Evolutionary conservation across 257 asterid species (phyloP).

Genomic region (Solanum tarijense): DNA sequence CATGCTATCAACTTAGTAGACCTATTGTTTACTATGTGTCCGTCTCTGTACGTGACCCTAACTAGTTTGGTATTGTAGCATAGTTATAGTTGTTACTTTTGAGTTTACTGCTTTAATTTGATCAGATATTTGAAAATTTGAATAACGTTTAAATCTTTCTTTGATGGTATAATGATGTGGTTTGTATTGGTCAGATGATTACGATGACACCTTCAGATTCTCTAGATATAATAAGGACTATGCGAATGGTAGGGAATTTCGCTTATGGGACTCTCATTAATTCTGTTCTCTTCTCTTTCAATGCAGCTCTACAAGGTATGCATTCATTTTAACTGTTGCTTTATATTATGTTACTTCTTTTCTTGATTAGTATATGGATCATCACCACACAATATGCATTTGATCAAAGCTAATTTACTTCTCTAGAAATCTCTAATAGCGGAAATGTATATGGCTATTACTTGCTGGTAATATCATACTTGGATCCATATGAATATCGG

Average conservation of each 20-base stretch:
- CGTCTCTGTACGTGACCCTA: not conserved
- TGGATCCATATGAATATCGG: too few relatives aligned
- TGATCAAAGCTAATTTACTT: not conserved
- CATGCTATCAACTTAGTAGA: too few relatives aligned
- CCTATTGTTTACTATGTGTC: not conserved
- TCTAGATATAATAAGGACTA: conserved; percentile 46
- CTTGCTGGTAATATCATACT: not conserved
- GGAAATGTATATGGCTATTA: not conserved
- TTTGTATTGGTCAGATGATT: conserved; percentile 34
- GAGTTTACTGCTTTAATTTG: not conserved
- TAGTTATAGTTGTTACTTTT: not conserved
- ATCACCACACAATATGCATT: not conserved
- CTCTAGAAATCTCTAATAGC: not conserved
- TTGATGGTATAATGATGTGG: not conserved
- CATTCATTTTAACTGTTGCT: not conserved
- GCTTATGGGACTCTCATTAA: conserved; percentile 46
- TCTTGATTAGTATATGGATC: not conserved
- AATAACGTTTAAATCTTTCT: not conserved
- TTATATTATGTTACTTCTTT: not conserved
- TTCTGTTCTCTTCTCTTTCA: conserved; percentile 57
- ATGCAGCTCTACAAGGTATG: conserved; percentile 78
- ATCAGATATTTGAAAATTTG: not conserved
- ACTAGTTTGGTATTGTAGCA: not conserved
- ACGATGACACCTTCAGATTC: conserved; percentile 42
- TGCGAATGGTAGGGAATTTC: conserved; percentile 81